Percentiles rank a stretch among this genome's conserved stretches.
phyloP scores from a whole-genome alignment of 2,329 filamentous ascomycete genomes.

The Atkinsonella texensis region DNA sequence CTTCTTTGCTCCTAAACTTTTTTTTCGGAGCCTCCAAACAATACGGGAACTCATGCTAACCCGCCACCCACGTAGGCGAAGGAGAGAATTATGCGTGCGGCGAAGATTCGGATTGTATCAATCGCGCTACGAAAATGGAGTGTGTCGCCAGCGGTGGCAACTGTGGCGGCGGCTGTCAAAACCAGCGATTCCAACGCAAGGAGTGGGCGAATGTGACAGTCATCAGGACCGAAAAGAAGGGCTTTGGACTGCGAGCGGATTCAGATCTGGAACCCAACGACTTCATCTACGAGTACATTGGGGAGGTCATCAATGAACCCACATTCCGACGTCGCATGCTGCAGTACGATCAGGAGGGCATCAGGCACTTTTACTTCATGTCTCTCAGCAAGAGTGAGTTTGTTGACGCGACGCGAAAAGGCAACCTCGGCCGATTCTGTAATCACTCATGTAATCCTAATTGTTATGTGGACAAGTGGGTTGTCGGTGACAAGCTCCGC shows the following conservation, averaged over 20 bases:
- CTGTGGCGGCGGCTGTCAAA: constrained; percentile 80
- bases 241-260: constrained; percentile 81
- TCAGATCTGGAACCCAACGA: constrained; percentile 66
- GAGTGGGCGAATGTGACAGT: constrained; percentile 87
- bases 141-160: constrained; percentile 68
- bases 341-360: constrained; percentile 89
- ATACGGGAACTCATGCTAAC: neutral
- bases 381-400: constrained; percentile 93
- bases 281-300: constrained; percentile 97
- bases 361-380: constrained; percentile 99
- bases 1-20: neutral
- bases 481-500: constrained; percentile 89
- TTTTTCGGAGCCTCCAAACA: neutral
- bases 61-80: constrained; percentile 30
- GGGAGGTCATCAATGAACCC: constrained; percentile 90
- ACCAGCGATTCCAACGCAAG: constrained; percentile 85
- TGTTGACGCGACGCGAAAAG: constrained; percentile 93
- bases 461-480: constrained; percentile 99
- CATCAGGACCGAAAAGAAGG: constrained; percentile 97
- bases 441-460: constrained; percentile 99
- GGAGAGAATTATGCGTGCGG: constrained; percentile 75
- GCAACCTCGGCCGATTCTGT: constrained; percentile 92
- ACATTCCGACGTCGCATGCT: constrained; percentile 83
- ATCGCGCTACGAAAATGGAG: constrained; percentile 95
- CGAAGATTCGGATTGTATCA: constrained; percentile 96